phyloP scores from a whole-genome alignment of 108 stramenopile species.

The Tribonema minus region DNA sequence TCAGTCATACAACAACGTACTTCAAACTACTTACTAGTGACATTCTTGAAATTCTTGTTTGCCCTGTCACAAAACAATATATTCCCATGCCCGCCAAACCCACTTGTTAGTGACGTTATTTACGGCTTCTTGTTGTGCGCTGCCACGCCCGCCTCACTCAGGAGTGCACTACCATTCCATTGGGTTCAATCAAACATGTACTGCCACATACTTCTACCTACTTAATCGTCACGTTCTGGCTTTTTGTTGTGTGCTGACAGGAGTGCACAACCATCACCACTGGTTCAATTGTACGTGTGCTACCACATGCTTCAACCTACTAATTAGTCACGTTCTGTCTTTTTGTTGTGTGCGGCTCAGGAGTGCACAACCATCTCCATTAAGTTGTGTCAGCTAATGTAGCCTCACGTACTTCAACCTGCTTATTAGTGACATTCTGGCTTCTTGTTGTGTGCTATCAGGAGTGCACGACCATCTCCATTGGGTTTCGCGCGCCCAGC shows the following conservation, averaged over 20 bases:
- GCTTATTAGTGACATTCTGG: background rate
- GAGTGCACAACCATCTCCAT: slow-evolving; percentile 49
- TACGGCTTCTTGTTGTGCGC: background rate
- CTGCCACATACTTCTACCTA: background rate
- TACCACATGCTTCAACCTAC: no score
- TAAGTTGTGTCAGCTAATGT: slow-evolving; percentile 23
- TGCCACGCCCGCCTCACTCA: no score
- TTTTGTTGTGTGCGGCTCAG: background rate
- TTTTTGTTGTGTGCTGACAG: background rate
- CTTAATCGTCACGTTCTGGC: background rate
- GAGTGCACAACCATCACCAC: slow-evolving; percentile 43
- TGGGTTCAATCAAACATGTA: slow-evolving; percentile 29
- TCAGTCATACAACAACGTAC: no score
- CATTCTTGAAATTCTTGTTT: no score
- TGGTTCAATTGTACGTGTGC: no score
- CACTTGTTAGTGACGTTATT: no score
- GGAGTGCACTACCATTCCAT: slow-evolving; percentile 49
- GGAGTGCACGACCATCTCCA: slow-evolving; percentile 49
- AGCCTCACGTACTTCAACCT: slow-evolving; percentile 1
- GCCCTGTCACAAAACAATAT: no score
- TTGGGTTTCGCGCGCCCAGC: slow-evolving; percentile 42
- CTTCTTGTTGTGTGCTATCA: background rate
- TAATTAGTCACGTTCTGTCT: no score
- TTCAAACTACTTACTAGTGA: no score
- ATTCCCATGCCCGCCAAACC: no score